Base-by-base conservation (phyloP, 176 grass and related monocot species). In the Microstegium vimineum region DNA sequence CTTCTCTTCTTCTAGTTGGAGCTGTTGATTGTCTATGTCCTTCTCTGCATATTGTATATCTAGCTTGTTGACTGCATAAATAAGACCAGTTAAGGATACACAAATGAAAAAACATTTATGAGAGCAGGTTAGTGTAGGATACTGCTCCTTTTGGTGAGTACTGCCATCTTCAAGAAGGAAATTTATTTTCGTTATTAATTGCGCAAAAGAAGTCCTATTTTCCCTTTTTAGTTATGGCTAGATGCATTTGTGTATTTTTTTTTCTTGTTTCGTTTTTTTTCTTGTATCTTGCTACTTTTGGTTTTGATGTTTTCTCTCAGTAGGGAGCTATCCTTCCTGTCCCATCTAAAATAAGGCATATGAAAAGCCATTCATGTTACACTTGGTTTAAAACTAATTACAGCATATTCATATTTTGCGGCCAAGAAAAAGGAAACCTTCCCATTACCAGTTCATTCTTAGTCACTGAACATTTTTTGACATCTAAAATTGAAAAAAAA, bases 11-110 rank as follows among this genome's bases (percentile, higher is more conserved):
- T 66, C 80, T 69, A 75, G 87, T 20, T 43, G 38, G 12, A 71
- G 17, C 10, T 7, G 10, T 14, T 22, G 33, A 26, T 59, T 61
- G 3, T 26, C 33, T n/a, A 18, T 78, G 32, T 45, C 84, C 43
- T 73, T 85, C 26, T 88, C 66, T 43, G 28, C 69, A 63, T 62
- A 78, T 78, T 80, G 86, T 8, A 74, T 83, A 62, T 90, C 69
- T 5, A 66, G 41, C 34, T 72, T 72, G 75, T 37, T 82, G 25
- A 74, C 89, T 89, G 65, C 74, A 79, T 3, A 47, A 49, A 75
- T 15, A 9, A 46, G 72, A 23, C 26, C 51, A 71, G 52, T 77
- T 32, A 70, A 52, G 37, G 22, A 33, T 35, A 6, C 49, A 22
- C 46, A 49, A 20, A 8, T 8, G n/a, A 64, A 74, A 42, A 33